These are phyloP conservation scores for Calonectria hongkongensis DNA, from an alignment of 2,329 filamentous ascomycete species.

Conservation along the genomic window DNA sequence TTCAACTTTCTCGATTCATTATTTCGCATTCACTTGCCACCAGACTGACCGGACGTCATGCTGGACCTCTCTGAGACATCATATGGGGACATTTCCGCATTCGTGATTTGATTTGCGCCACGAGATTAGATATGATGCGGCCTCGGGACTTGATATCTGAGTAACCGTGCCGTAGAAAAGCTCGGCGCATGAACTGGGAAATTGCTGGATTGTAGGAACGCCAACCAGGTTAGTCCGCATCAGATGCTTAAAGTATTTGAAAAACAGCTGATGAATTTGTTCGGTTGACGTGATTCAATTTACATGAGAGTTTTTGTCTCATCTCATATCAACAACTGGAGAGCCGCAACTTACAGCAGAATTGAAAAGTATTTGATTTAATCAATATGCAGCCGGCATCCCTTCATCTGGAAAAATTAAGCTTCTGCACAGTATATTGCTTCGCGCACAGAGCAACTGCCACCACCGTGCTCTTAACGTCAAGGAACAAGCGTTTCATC, in stretches of 20 bases:
- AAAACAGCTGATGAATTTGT: background rate
- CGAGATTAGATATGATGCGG: background rate
- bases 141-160: background rate
- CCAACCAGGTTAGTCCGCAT: background rate
- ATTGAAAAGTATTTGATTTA: background rate
- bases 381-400: background rate
- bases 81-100: background rate
- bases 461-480: background rate
- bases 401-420: background rate
- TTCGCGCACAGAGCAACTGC: background rate
- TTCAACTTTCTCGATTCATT: background rate
- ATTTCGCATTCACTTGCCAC: background rate
- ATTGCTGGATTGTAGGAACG: background rate
- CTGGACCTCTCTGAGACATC: background rate
- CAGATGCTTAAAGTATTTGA: background rate
- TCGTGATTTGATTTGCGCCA: conserved; percentile 17
- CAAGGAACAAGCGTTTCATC: background rate
- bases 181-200: background rate
- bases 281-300: background rate
- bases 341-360: too few species aligned
- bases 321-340: background rate
- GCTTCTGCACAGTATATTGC: conserved; percentile 3
- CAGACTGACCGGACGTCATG: background rate
- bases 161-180: background rate
- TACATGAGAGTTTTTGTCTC: too few species aligned